A percentile compares a stretch with the other conserved stretches of the same genome.
These are phyloP conservation scores for Magnusiomyces fungicola DNA, from an alignment of 1,139 yeast genomes.

Conservation along the genomic window DNA sequence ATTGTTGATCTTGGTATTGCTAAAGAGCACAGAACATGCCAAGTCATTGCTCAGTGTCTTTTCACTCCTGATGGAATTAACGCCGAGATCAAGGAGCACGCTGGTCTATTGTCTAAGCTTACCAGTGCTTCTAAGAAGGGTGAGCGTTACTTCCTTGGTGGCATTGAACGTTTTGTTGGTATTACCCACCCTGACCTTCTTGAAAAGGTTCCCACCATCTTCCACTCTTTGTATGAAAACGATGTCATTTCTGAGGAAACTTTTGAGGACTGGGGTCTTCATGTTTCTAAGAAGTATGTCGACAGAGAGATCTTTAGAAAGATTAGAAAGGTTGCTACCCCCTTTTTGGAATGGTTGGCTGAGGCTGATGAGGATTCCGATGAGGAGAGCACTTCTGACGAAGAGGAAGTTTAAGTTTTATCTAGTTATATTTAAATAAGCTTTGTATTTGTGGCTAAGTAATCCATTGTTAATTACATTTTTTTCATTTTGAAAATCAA, in stretches of 20 bases:
- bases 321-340: slow-evolving; percentile 94
- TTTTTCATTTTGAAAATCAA: too few species aligned
- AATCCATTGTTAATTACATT: too few species aligned
- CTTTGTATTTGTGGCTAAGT: too few species aligned
- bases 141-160: slow-evolving; percentile 90
- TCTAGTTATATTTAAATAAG: neutral
- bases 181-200: slow-evolving; percentile 71
- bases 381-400: slow-evolving; percentile 19
- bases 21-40: slow-evolving; percentile 69
- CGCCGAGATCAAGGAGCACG: slow-evolving; percentile 65
- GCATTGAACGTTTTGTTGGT: slow-evolving; percentile 89
- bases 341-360: slow-evolving; percentile 93
- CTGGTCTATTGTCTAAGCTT: slow-evolving; percentile 74
- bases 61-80: slow-evolving; percentile 70
- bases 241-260: slow-evolving; percentile 83
- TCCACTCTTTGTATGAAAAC: slow-evolving; percentile 71
- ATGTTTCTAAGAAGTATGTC: slow-evolving; percentile 87
- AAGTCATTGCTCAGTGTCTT: slow-evolving; percentile 85
- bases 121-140: slow-evolving; percentile 49
- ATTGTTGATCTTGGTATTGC: slow-evolving; percentile 72
- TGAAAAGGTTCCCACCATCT: slow-evolving; percentile 68
- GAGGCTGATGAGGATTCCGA: slow-evolving; percentile 62
- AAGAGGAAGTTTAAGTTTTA: neutral
- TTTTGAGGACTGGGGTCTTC: slow-evolving; percentile 78
- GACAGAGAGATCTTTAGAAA: slow-evolving; percentile 88